Percentiles rank a stretch among this genome's conserved stretches.
Evolutionary conservation across 225 moss, liverwort and hornwort species (phyloP).

Genomic region (Polytrichum commune): DNA sequence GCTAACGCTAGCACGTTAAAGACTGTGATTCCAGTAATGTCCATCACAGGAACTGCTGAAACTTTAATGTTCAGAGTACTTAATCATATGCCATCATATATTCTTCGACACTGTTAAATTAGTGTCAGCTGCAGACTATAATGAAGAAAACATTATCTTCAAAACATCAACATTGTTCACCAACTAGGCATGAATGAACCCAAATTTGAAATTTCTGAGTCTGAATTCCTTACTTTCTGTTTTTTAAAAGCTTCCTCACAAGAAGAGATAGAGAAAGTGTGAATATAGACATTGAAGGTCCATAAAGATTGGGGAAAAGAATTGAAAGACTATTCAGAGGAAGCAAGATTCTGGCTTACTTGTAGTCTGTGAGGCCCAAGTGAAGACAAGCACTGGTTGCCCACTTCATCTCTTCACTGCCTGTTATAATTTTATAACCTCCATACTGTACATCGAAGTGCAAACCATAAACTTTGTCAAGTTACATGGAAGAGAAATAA

Average conservation of each 20-base stretch:
- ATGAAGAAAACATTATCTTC: background rate
- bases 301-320: no score
- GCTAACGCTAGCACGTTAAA: no score
- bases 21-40: background rate
- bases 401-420: slow-evolving; percentile 40
- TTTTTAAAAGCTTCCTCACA: no score
- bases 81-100: background rate
- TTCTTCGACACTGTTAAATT: background rate
- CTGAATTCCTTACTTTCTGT: no score
- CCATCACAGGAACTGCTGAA: background rate
- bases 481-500: background rate
- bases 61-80: background rate
- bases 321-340: no score
- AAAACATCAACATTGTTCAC: background rate
- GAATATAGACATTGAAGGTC: no score
- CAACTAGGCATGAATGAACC: no score
- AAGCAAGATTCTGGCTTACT: slow-evolving; percentile 33
- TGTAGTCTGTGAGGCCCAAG: slow-evolving; percentile 92
- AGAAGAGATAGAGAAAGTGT: no score
- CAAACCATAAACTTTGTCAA: background rate
- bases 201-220: no score
- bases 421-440: slow-evolving; percentile 51
- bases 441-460: slow-evolving; percentile 46
- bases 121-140: no score
- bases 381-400: slow-evolving; percentile 62